Percentiles rank a stretch among this genome's conserved stretches.
phyloP scores from a whole-genome alignment of 2,329 filamentous ascomycete genomes.

The Sporothrix brunneoviolacea region DNA sequence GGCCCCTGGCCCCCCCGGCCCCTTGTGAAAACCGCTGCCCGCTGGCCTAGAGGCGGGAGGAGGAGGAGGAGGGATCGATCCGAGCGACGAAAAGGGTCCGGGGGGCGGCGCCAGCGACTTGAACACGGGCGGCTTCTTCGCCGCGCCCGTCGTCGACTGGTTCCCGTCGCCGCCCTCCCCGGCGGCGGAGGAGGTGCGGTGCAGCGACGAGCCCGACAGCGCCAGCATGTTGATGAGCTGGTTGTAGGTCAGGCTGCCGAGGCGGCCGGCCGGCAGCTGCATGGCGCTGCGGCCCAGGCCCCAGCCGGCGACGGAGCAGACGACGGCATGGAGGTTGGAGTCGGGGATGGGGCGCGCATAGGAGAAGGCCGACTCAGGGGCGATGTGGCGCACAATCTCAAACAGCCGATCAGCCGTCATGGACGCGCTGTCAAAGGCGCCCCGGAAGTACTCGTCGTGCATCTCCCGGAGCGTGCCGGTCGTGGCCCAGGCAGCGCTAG shows the following conservation, averaged over 20 bases:
- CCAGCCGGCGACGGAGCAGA: conserved; percentile 15
- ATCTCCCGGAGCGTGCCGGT: background rate
- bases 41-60: too few relatives aligned
- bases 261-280: background rate
- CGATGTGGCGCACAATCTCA: conserved; percentile 12
- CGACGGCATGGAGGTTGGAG: conserved; percentile 7
- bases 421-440: background rate
- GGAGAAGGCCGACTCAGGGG: conserved; percentile 10
- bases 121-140: too few relatives aligned
- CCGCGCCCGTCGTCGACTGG: too few relatives aligned
- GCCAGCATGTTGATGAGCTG: conserved; percentile 12
- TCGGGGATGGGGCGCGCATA: conserved; percentile 2
- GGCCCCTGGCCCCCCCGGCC: too few relatives aligned
- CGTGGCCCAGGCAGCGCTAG: too few relatives aligned
- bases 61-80: too few relatives aligned
- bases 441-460: conserved; percentile 15
- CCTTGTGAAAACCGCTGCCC: too few relatives aligned
- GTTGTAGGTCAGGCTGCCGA: conserved; percentile 5
- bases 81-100: too few relatives aligned
- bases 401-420: conserved; percentile 5
- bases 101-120: too few relatives aligned
- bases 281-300: conserved; percentile 12
- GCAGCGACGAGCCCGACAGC: conserved; percentile 11
- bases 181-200: background rate
- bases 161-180: too few relatives aligned